These are phyloP conservation scores for Eucalyptus regnans DNA, from an alignment of 345 rosid species.

Conservation along the genomic window DNA sequence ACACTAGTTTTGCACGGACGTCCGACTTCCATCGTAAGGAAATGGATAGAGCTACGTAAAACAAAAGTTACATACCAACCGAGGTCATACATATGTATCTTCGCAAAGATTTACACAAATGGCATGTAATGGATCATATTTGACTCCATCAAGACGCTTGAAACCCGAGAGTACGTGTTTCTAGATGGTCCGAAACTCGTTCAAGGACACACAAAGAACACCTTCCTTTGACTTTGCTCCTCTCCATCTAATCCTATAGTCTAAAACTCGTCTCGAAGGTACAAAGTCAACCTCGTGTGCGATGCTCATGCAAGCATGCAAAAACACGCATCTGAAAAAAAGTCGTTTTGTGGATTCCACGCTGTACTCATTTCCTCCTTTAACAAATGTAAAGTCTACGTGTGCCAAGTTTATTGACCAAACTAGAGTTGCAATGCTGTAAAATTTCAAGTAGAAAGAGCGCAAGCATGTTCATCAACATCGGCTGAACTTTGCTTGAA, in stretches of 20 bases:
- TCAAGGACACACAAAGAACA: background rate
- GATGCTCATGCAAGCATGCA: background rate
- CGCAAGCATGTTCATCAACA: background rate
- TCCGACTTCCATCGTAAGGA: no score
- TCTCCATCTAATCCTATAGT: background rate
- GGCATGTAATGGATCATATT: no score
- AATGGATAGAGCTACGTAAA: no score
- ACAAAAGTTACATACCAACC: no score
- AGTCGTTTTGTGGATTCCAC: background rate
- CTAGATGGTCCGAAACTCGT: background rate
- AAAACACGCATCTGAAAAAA: background rate
- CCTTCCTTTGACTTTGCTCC: background rate
- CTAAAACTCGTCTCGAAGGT: background rate
- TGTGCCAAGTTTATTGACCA: no score
- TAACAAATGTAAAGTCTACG: rapidly evolving
- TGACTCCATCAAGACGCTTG: no score
- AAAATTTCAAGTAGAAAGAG: background rate
- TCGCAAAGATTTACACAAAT: no score
- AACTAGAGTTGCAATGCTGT: no score
- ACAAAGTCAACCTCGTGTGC: background rate
- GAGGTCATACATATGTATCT: no score
- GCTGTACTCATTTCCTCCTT: no score
- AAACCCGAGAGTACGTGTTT: background rate
- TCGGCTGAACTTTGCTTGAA: background rate
- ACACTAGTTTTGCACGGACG: no score